Evolutionary conservation across 176 grass and related monocot genomes (phyloP).

Genomic region (Elaeis guineensis): DNA sequence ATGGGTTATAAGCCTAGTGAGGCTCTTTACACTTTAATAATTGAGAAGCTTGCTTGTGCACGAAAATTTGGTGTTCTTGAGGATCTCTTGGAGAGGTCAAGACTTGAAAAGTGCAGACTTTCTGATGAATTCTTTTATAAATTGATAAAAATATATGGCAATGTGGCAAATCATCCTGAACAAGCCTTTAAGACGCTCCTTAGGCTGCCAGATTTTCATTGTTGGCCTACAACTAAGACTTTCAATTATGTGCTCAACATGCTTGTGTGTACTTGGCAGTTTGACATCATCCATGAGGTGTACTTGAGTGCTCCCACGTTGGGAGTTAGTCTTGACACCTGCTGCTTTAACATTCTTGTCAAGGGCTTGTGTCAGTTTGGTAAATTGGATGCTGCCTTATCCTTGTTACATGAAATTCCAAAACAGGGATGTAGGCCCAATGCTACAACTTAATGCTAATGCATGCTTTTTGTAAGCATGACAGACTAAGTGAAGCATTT

Average conservation of each 20-base stretch:
- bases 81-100: conserved; percentile 45
- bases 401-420: conserved; percentile 67
- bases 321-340: conserved; percentile 57
- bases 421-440: conserved; percentile 67
- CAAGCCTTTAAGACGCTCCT: conserved; percentile 55
- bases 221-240: conserved; percentile 64
- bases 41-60: conserved; percentile 50
- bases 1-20: conserved; percentile 73
- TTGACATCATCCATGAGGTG: conserved; percentile 60
- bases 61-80: conserved; percentile 64
- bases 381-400: conserved; percentile 42
- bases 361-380: conserved; percentile 57
- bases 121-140: conserved; percentile 72
- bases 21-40: conserved; percentile 60
- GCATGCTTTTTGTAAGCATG: conserved; percentile 47
- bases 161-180: conserved; percentile 57
- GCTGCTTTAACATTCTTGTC: conserved; percentile 83
- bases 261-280: conserved; percentile 79
- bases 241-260: conserved; percentile 85
- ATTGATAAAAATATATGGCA: conserved; percentile 89
- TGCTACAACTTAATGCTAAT: conserved; percentile 54
- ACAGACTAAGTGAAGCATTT: conserved; percentile 46
- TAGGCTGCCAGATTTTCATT: conserved; percentile 52
- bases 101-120: conserved; percentile 39
- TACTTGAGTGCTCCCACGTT: conserved; percentile 44